A percentile compares a stretch with the other conserved stretches of the same genome.
These are phyloP conservation scores for Fistulifera pelliculosa DNA, from an alignment of 108 stramenopile genomes.

Conservation along the genomic window DNA sequence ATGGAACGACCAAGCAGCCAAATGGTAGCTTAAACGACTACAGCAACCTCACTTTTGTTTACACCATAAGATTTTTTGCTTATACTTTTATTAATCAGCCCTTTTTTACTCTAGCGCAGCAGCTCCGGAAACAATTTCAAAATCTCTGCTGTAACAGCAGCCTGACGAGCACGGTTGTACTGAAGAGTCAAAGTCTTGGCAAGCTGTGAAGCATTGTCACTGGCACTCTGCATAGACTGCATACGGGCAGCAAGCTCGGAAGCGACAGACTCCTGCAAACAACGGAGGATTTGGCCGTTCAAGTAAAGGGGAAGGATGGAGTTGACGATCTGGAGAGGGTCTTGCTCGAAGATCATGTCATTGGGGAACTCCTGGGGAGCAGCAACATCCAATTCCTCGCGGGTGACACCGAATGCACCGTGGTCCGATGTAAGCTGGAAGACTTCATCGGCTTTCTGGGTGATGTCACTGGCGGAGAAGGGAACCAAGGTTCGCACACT, in stretches of 20 bases:
- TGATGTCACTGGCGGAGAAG: slow-evolving; percentile 89
- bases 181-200: slow-evolving; percentile 66
- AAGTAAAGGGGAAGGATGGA: slow-evolving; percentile 93
- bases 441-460: slow-evolving; percentile 87
- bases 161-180: slow-evolving; percentile 96
- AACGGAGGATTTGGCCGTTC: slow-evolving; percentile 89
- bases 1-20: too few relatives aligned
- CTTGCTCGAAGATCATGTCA: slow-evolving; percentile 97
- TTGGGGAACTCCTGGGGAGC: slow-evolving; percentile 90
- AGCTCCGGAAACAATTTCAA: slow-evolving; percentile 93
- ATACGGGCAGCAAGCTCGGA: slow-evolving; percentile 94
- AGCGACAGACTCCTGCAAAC: slow-evolving; percentile 91
- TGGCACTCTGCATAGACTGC: slow-evolving; percentile 95
- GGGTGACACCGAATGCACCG: slow-evolving; percentile 81
- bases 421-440: slow-evolving; percentile 85
- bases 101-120: slow-evolving; percentile 54
- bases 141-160: slow-evolving; percentile 90
- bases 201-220: slow-evolving; percentile 89
- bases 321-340: slow-evolving; percentile 94
- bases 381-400: slow-evolving; percentile 60
- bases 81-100: too few relatives aligned
- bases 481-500: slow-evolving; percentile 90
- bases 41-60: too few relatives aligned
- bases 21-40: too few relatives aligned
- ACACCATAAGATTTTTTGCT: too few relatives aligned